Evolutionary conservation across 2,329 filamentous ascomycete species (phyloP), one percentile per base, ranked within the genome.

Genomic region (Exutisphaerella laricina): DNA sequence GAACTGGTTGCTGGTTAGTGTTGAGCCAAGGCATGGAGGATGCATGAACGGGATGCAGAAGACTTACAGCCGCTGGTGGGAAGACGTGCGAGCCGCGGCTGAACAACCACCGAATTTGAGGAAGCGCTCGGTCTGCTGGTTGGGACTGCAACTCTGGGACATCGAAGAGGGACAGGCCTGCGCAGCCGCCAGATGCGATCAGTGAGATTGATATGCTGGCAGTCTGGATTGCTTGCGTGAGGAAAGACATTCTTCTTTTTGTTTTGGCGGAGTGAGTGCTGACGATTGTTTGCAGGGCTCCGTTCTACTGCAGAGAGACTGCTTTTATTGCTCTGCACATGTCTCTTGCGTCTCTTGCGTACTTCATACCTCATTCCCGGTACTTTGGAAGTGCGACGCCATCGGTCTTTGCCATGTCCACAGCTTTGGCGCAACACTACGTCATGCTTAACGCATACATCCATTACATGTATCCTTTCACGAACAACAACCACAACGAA

Each of bases 91-190:
- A 54, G 20, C 56, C 57, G 5, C 55, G 43, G 14, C 36, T 45
- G 43, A 58, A 60, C 21, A 56, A 48, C 53, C 54, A 59, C 40
- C 58, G 44, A 4, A 53, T 53, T 5, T 35, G 29, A 13, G 57
- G 53, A 4, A 59, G 41, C 5, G 57, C 46, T 39, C 57, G 50
- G 23, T 51, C 48, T 25, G 57, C 57, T 9, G 55, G 56, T 26
- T 60, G 57, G 8, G 55, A 49, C 41, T 53, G 50, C 2, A 58
- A 23, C 31, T 53, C 43, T 13, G 54, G 54, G 14, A 58, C 41
- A 20, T 55, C 54, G 47, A 57, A 56, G 23, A 55, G 39, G 13
- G 53, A 55, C 3, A 58, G 41, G 2, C 50, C 39, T 10, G 52
- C 48, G 21, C 58, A 56, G 36, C 49, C 51, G 30, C 57, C 57